Conservation (phyloP, 495 filamentous ascomycete species). For the Hyaloscypha hepaticicola region DNA sequence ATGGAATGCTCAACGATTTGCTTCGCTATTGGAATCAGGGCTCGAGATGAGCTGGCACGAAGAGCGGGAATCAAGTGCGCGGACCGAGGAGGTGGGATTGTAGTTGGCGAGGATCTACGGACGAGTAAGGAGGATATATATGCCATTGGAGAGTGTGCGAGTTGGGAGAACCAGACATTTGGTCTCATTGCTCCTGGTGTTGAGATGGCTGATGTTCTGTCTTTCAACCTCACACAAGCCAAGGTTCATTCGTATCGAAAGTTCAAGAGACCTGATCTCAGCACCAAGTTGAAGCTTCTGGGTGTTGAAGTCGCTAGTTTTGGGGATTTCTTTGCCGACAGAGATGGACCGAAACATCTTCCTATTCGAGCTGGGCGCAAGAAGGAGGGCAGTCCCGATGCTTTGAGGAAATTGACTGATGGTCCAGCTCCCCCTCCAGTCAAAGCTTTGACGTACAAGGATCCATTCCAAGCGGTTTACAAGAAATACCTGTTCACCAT, state of each 20-base stretch:
- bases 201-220: constrained; percentile 93
- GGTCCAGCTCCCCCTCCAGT: constrained; percentile 49
- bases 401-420: constrained; percentile 52
- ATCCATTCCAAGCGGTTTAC: constrained; percentile 91
- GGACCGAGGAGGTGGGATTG: constrained; percentile 67
- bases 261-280: constrained; percentile 86
- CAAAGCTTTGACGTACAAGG: constrained; percentile 88
- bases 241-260: constrained; percentile 64
- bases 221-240: constrained; percentile 91
- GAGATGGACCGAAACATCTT: constrained; percentile 51
- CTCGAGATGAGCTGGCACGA: constrained; percentile 77
- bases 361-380: constrained; percentile 29
- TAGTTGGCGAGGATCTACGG: constrained; percentile 66
- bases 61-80: constrained; percentile 72
- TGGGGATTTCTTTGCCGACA: constrained; percentile 93
- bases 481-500: constrained; percentile 94
- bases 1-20: constrained; percentile 84
- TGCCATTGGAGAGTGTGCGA: constrained; percentile 93
- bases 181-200: constrained; percentile 92
- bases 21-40: constrained; percentile 89
- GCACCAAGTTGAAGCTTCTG: constrained; percentile 90
- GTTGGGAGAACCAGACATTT: constrained; percentile 91
- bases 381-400: constrained; percentile 36
- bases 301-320: constrained; percentile 96
- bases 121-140: constrained; percentile 78